Evolutionary conservation across 352 stramenopile genomes (phyloP).

Genomic region (Pythium pyrilobum): DNA sequence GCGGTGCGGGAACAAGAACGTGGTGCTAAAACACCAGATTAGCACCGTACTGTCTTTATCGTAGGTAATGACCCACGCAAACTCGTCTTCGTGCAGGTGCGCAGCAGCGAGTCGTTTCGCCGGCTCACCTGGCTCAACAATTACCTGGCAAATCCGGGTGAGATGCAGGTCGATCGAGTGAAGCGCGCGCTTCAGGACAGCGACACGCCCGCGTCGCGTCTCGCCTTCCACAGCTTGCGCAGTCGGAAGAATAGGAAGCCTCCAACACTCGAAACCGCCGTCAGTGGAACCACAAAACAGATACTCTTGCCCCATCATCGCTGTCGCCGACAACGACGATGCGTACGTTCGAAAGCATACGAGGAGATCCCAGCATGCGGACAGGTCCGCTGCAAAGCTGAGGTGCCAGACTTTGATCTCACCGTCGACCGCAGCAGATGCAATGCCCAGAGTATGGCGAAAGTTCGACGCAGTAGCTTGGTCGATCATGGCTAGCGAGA

Average conservation of each 20-base stretch:
- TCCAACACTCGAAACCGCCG: constrained; percentile 53
- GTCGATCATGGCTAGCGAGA: too few species aligned
- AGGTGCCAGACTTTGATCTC: constrained; percentile 45
- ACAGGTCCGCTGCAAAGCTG: neutral
- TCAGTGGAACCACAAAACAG: constrained; percentile 48
- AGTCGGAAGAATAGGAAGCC: constrained; percentile 16
- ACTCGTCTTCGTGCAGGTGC: constrained; percentile 21
- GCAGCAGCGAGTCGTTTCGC: constrained; percentile 4
- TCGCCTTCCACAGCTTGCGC: neutral
- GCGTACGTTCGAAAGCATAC: constrained; percentile 45
- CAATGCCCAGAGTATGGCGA: neutral
- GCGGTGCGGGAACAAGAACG: constrained; percentile 50
- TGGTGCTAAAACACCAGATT: constrained; percentile 48
- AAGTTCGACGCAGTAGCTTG: too few species aligned
- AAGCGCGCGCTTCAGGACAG: constrained; percentile 35
- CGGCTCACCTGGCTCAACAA: constrained; percentile 23
- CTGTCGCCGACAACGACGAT: constrained; percentile 24
- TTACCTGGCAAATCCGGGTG: constrained; percentile 29
- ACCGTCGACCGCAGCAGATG: constrained; percentile 31
- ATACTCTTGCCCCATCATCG: constrained; percentile 29
- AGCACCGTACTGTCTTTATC: constrained; percentile 38
- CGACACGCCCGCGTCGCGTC: constrained; percentile 16
- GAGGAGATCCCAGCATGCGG: constrained; percentile 29
- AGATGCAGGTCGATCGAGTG: constrained; percentile 51
- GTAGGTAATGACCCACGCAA: constrained; percentile 53